Evolutionary conservation across 345 rosid species (phyloP), one percentile per base, ranked within the genome.

Genomic region (Eucalyptus victrix): DNA sequence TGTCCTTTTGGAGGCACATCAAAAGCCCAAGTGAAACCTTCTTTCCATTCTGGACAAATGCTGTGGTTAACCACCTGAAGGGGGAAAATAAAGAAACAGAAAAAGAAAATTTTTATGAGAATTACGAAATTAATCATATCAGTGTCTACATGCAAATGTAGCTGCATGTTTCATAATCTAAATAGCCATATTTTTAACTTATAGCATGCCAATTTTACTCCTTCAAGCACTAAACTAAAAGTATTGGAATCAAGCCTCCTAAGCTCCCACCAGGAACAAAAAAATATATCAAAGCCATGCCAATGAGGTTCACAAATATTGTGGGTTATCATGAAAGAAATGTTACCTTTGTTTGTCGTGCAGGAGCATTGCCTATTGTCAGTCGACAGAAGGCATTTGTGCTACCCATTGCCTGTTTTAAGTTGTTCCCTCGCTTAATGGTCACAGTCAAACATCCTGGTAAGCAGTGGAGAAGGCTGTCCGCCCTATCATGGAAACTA

Each of bases 1-100:
- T 96, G 98, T 88, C 99, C 99, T 91, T 94, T 97, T 5, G 99
- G 99, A 16, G 99, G 97, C 86, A 96, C 95, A 92, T 97, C 98
- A 91, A 97, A 97, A 42, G 94, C 95, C 99, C 99, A 97, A 37
- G 95, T 94, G 92, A 97, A 97, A 42, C 94, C 95, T 93, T 97
- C 99, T 88, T 95, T 92, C 99, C 98, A 97, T 90, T 97, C 99
- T 17, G 98, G 98, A 88, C 92, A 93, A 60, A 87, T 91, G 87
- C 94, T 93, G 91, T 93, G 94, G 94, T 92, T 95, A 91, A 96
- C 96, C 14, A 97, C 97, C 99, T 97, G 92, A 72, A 67, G 45
- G 80, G 54, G 28, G 32, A 11, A 89, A 42, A 76, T 76, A 76
- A 37, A 19, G 83, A 21, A 58, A 87, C 76, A 89, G 51, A 40